Conservation (phyloP, 2,329 filamentous ascomycete genomes). For the Xylaria sp. region DNA sequence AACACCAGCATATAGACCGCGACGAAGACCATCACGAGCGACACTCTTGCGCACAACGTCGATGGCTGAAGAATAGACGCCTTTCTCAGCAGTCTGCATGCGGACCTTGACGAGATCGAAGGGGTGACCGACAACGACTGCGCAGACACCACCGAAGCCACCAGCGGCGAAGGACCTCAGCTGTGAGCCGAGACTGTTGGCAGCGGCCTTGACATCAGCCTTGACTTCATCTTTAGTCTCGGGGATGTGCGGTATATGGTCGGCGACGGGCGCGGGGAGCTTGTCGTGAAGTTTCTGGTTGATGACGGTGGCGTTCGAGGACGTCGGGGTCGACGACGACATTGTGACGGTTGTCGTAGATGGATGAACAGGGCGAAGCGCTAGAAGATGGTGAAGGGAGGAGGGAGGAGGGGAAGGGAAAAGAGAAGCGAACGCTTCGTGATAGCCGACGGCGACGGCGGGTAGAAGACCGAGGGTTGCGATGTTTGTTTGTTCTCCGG, state of each 20-base stretch:
- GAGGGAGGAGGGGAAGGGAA: background rate
- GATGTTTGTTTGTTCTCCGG: background rate
- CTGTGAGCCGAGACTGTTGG: conserved; percentile 58
- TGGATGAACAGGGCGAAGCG: background rate
- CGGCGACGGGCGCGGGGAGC: conserved; percentile 25
- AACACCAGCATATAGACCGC: conserved; percentile 96
- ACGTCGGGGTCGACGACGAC: conserved; percentile 49
- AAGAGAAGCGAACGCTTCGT: background rate
- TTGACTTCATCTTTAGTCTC: conserved; percentile 58
- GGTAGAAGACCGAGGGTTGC: background rate
- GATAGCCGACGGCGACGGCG: background rate
- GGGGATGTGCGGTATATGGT: conserved; percentile 56
- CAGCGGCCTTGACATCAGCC: conserved; percentile 55
- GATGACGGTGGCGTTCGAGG: conserved; percentile 18
- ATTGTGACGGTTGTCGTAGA: conserved; percentile 38
- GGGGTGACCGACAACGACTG: conserved; percentile 93
- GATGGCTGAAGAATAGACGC: conserved; percentile 88
- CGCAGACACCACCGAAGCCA: conserved; percentile 92
- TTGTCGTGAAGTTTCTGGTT: conserved; percentile 30
- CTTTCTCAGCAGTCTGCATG: conserved; percentile 93
- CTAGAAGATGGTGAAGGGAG: background rate
- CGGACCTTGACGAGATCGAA: conserved; percentile 99
- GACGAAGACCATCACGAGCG: conserved; percentile 81
- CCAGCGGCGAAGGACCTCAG: conserved; percentile 88
- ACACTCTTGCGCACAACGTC: conserved; percentile 92